These are phyloP conservation scores for Boletus mariae DNA, from an alignment of 1,284 basidiomycete genomes.

Conservation along the genomic window DNA sequence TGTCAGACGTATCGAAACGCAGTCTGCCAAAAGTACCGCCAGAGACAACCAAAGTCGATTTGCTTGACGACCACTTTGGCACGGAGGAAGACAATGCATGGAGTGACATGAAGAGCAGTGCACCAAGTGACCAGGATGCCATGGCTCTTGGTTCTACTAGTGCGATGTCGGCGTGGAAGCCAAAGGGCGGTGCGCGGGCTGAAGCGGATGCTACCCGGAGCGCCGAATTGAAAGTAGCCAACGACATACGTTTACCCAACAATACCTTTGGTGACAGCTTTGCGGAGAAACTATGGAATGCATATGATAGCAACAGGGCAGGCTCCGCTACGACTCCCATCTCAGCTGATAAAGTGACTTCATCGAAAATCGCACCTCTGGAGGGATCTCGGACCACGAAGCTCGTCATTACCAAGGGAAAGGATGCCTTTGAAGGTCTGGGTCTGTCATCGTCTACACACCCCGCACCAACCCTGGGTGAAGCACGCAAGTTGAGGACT, in stretches of 20 bases:
- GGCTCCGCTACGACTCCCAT: slow-evolving; percentile 22
- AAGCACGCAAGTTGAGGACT: slow-evolving; percentile 66
- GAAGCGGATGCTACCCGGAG: slow-evolving; percentile 48
- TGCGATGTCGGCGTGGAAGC: slow-evolving; percentile 33
- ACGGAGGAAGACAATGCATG: slow-evolving; percentile 53
- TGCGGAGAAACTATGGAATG: slow-evolving; percentile 51
- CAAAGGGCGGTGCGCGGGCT: slow-evolving; percentile 16
- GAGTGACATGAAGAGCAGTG: slow-evolving; percentile 38
- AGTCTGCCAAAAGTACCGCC: slow-evolving; percentile 37
- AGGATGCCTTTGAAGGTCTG: slow-evolving; percentile 76
- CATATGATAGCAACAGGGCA: slow-evolving; percentile 37
- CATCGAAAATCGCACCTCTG: slow-evolving; percentile 26
- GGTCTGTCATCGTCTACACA: slow-evolving; percentile 47
- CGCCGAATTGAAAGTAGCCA: slow-evolving; percentile 31
- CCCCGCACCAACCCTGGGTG: slow-evolving; percentile 65
- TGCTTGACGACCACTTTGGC: slow-evolving; percentile 41
- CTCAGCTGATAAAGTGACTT: slow-evolving; percentile 21
- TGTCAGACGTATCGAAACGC: slow-evolving; percentile 33
- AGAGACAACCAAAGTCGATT: slow-evolving; percentile 32
- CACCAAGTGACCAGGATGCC: slow-evolving; percentile 17
- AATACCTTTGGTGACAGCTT: slow-evolving; percentile 51
- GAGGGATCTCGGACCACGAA: slow-evolving; percentile 29
- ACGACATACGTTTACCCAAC: slow-evolving; percentile 13
- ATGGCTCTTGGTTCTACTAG: slow-evolving; percentile 38
- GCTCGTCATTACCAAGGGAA: slow-evolving; percentile 37